Conservation (phyloP, 192 early-diverging fungal species). For the Mortierella hygrophila region DNA sequence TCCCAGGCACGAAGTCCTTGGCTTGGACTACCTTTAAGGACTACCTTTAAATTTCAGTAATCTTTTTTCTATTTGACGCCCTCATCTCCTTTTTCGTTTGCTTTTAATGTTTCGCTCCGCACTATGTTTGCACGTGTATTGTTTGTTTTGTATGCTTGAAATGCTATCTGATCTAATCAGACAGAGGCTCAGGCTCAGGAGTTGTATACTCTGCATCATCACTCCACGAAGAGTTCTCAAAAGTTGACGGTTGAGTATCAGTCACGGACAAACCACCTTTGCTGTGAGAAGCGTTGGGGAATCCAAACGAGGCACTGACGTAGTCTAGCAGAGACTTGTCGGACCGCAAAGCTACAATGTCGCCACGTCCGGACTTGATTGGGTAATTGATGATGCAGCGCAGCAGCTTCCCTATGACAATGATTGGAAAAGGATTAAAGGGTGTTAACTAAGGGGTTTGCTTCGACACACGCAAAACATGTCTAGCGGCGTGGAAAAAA, state of each 20-base stretch:
- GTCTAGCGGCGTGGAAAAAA: neutral
- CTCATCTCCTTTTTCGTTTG: neutral
- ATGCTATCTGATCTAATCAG: neutral
- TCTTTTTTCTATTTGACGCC: neutral
- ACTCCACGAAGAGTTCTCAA: neutral
- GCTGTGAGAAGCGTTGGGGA: neutral
- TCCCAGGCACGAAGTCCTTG: constrained; percentile 5
- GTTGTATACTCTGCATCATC: neutral
- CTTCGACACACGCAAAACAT: neutral
- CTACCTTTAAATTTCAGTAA: constrained; percentile 1
- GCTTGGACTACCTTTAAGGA: constrained; percentile 26
- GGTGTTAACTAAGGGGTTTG: neutral
- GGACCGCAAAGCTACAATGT: constrained; percentile 13
- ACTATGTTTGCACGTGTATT: neutral
- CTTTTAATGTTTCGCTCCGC: neutral
- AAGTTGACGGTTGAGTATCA: neutral
- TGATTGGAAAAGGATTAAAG: neutral
- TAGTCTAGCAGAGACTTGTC: constrained; percentile 33
- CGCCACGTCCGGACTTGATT: constrained; percentile 8
- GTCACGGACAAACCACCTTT: neutral
- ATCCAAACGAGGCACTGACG: constrained; percentile 24
- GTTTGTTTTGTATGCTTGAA: neutral
- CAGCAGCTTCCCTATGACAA: constrained; percentile 18
- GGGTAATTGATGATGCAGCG: constrained; percentile 31
- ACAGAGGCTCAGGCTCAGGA: neutral